phyloP scores from a whole-genome alignment of 768 basidiomycete genomes.

The Macrolepiota dolichaula region DNA sequence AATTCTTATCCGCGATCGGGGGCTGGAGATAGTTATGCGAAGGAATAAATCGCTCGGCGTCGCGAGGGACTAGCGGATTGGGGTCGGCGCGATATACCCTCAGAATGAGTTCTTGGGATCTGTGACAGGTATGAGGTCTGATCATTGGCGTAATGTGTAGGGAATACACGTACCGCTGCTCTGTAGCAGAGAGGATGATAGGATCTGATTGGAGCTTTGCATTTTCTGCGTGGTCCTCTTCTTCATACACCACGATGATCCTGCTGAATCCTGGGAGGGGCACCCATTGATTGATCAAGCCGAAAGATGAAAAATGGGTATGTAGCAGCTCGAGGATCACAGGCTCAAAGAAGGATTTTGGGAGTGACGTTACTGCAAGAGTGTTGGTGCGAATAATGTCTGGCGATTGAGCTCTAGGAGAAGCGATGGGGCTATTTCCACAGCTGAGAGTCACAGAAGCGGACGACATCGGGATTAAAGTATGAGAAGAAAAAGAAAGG shows the following conservation, averaged over 20 bases:
- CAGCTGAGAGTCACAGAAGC: constrained; percentile 9
- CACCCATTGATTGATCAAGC: constrained; percentile 87
- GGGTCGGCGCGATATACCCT: constrained; percentile 75
- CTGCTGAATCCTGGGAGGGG: constrained; percentile 79
- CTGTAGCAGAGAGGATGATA: constrained; percentile 51
- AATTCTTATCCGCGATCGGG: constrained; percentile 85
- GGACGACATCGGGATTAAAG: not conserved
- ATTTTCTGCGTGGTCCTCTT: constrained; percentile 57
- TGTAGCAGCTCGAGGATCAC: constrained; percentile 61
- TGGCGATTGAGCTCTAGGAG: constrained; percentile 19
- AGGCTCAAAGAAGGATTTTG: constrained; percentile 74
- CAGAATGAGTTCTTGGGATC: constrained; percentile 45
- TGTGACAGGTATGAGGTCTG: constrained; percentile 20
- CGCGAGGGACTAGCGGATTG: constrained; percentile 50
- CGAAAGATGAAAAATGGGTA: constrained; percentile 73
- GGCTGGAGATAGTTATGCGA: constrained; percentile 59
- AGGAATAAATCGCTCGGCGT: constrained; percentile 27
- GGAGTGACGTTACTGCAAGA: constrained; percentile 75
- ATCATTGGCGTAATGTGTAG: not conserved
- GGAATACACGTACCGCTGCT: constrained; percentile 42
- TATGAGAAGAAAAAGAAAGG: not conserved
- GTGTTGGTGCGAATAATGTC: constrained; percentile 63
- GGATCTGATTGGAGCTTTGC: constrained; percentile 69
- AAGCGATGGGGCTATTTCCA: constrained; percentile 13
- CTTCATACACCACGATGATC: constrained; percentile 76